Evolutionary conservation across 1,284 basidiomycete species (phyloP).

Genomic region (Phaffia rhodozyma): DNA sequence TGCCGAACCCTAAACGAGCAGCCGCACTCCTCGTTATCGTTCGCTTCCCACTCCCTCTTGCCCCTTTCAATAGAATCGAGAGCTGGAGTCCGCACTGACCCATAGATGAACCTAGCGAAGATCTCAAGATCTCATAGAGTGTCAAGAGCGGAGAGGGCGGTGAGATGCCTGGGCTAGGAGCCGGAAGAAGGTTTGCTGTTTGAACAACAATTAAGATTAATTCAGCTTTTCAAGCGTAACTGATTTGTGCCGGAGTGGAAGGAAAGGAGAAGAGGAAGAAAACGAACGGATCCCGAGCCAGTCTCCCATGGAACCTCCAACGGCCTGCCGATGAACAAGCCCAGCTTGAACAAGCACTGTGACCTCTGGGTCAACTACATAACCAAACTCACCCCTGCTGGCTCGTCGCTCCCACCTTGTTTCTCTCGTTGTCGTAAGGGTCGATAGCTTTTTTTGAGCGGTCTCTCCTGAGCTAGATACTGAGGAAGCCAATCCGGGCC

Average conservation of each 20-base stretch:
- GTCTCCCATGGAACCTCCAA: slow-evolving; percentile 28
- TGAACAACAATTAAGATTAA: too few relatives aligned
- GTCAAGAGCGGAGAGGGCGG: slow-evolving; percentile 32
- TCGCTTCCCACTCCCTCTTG: slow-evolving; percentile 41
- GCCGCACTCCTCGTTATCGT: slow-evolving; percentile 42
- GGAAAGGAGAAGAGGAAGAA: not conserved
- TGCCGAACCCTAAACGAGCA: slow-evolving; percentile 55
- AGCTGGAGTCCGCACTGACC: slow-evolving; percentile 50
- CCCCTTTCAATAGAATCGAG: slow-evolving; percentile 60
- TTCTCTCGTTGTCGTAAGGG: slow-evolving; percentile 39
- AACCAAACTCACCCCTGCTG: slow-evolving; percentile 54
- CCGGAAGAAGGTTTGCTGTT: not conserved
- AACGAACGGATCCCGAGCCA: slow-evolving; percentile 38
- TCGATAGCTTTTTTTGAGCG: slow-evolving; percentile 60
- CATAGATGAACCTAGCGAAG: slow-evolving; percentile 46
- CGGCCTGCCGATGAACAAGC: slow-evolving; percentile 57
- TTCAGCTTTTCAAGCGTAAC: not conserved
- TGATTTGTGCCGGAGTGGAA: not conserved
- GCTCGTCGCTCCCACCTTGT: not conserved
- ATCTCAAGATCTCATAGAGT: slow-evolving; percentile 45
- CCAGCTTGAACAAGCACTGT: slow-evolving; percentile 73
- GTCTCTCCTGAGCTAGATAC: slow-evolving; percentile 23
- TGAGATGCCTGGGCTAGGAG: not conserved
- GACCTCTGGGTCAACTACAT: slow-evolving; percentile 54
- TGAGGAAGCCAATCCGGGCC: not conserved